Evolutionary conservation across 192 early-diverging fungal species (phyloP).

Genomic region (Pecoramyces ruminantium): DNA sequence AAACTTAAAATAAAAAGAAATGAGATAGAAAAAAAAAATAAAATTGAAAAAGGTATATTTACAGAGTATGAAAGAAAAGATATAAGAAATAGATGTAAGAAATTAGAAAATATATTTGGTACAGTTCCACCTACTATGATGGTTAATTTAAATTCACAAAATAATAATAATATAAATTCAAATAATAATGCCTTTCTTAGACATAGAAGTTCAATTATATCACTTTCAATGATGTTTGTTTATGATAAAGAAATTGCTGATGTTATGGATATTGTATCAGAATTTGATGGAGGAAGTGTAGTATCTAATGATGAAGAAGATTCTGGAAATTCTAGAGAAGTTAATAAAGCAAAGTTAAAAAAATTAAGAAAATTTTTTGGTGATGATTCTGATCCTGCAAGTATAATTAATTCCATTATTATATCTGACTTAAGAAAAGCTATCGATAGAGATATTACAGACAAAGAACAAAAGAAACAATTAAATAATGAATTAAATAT

Average conservation of each 20-base stretch:
- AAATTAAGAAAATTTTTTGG: background rate
- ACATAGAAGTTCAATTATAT: background rate
- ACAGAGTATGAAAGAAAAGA: background rate
- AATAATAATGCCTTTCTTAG: background rate
- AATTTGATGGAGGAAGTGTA: background rate
- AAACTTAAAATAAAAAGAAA: background rate
- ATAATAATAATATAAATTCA: background rate
- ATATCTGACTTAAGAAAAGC: background rate
- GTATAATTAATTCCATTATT: background rate
- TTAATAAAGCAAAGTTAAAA: background rate
- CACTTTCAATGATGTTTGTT: background rate
- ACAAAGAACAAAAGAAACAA: background rate
- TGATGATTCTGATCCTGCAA: background rate
- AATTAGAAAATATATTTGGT: background rate
- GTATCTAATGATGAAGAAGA: background rate
- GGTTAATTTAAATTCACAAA: background rate
- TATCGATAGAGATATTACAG: background rate
- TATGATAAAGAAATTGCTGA: background rate
- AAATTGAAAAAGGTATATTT: background rate
- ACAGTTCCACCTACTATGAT: background rate
- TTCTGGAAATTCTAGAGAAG: background rate
- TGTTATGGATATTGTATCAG: background rate
- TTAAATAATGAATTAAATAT: background rate
- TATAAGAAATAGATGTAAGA: background rate
- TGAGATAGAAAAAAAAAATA: background rate